Evolutionary conservation across 192 early-diverging fungal genomes (phyloP).

Genomic region (Entomortierella chlamydospora): DNA sequence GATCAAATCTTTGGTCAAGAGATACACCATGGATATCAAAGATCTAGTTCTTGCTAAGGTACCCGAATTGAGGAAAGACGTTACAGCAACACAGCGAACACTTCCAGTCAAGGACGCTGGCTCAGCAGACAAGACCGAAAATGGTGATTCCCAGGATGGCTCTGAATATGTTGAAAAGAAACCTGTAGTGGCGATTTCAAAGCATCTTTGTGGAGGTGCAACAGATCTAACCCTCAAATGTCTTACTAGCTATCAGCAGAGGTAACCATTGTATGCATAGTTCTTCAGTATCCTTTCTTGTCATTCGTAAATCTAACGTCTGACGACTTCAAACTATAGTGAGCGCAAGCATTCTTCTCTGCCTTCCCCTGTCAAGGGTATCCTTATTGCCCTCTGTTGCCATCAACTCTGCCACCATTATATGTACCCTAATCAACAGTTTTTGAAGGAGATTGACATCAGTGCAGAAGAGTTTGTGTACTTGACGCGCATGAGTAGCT

Average conservation of each 20-base stretch:
- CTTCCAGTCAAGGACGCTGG: constrained; percentile 14
- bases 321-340: not conserved
- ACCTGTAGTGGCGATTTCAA: constrained; percentile 81
- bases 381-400: constrained; percentile 92
- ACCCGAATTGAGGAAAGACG: constrained; percentile 46
- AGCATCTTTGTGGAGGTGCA: constrained; percentile 92
- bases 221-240: constrained; percentile 89
- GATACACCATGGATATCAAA: constrained; percentile 85
- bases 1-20: constrained; percentile 62
- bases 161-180: constrained; percentile 53
- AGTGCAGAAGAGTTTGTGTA: constrained; percentile 69
- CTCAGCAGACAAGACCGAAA: not conserved
- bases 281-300: too few relatives aligned
- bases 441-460: constrained; percentile 65
- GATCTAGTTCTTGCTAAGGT: constrained; percentile 80
- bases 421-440: constrained; percentile 76
- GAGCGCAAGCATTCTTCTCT: constrained; percentile 6
- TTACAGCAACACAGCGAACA: constrained; percentile 40
- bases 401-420: constrained; percentile 83
- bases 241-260: constrained; percentile 59
- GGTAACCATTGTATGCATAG: constrained; percentile 2
- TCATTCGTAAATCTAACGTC: too few relatives aligned
- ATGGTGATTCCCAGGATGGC: not conserved
- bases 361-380: constrained; percentile 66
- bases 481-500: constrained; percentile 79